Percentiles rank a stretch among this genome's conserved stretches.
phyloP scores from a whole-genome alignment of 768 basidiomycete genomes.

The Postia placenta region DNA sequence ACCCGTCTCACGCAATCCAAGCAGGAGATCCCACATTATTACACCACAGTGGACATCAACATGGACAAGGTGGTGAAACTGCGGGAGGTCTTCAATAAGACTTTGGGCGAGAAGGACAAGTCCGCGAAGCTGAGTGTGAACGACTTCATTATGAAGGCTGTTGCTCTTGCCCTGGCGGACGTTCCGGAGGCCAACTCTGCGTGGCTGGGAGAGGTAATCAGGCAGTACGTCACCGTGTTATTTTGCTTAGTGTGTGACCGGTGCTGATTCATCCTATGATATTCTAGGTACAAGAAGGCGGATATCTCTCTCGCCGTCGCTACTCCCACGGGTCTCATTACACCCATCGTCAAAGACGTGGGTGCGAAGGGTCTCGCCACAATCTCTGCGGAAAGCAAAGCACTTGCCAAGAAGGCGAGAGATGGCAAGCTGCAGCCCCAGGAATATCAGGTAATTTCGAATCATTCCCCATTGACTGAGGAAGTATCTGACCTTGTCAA shows the following conservation, averaged over 20 bases:
- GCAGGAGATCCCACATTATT: conserved; percentile 95
- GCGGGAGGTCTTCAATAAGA: conserved; percentile 92
- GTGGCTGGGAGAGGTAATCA: conserved; percentile 93
- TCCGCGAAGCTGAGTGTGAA: conserved; percentile 92
- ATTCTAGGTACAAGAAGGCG: conserved; percentile 82
- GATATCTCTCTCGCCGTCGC: conserved; percentile 98
- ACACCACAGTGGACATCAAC: conserved; percentile 89
- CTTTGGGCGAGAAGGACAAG: conserved; percentile 82
- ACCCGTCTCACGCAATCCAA: conserved; percentile 88
- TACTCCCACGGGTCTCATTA: conserved; percentile 93
- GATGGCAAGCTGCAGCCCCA: conserved; percentile 93
- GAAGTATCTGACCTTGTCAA: conserved; percentile 2
- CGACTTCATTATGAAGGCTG: conserved; percentile 96
- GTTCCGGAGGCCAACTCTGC: conserved; percentile 98
- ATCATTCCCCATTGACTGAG: not conserved
- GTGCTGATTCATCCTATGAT: not conserved
- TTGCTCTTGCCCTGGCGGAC: conserved; percentile 83
- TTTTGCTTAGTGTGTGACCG: not conserved
- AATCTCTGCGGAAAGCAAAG: conserved; percentile 90
- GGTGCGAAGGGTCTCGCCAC: conserved; percentile 88
- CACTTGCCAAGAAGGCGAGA: conserved; percentile 90
- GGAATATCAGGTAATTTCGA: conserved; percentile 88
- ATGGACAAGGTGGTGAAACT: conserved; percentile 97
- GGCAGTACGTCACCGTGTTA: conserved; percentile 69
- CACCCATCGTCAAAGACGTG: conserved; percentile 92